Evolutionary conservation across 768 basidiomycete genomes (phyloP).

Genomic region (Leccinum boreale): DNA sequence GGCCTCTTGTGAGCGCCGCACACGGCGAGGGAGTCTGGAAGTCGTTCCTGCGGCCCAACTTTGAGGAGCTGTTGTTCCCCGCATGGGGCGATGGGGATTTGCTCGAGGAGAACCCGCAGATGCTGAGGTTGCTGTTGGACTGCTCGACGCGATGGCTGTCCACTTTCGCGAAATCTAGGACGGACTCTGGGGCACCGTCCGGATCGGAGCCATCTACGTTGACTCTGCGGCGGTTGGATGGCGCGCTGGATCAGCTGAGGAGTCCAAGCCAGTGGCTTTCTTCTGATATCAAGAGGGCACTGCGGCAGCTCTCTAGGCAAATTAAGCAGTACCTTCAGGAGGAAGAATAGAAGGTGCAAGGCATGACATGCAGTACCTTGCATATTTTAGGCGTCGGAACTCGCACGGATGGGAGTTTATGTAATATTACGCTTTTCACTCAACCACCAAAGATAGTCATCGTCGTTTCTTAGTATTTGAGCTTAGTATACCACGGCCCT

Average conservation of each 20-base stretch:
- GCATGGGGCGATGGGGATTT: constrained; percentile 3
- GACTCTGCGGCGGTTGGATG: background rate
- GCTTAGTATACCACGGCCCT: too few relatives aligned
- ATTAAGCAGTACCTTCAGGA: background rate
- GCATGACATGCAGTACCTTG: background rate
- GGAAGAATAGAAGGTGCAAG: too few relatives aligned
- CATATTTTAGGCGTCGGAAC: too few relatives aligned
- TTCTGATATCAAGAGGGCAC: constrained; percentile 1
- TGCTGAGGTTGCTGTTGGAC: background rate
- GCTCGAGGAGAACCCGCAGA: constrained; percentile 4
- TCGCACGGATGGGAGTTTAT: too few relatives aligned
- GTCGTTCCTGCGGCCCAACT: background rate
- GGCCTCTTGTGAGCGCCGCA: background rate
- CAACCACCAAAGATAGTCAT: too few relatives aligned
- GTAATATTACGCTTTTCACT: too few relatives aligned
- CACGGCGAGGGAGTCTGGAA: background rate
- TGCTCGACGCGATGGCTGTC: background rate
- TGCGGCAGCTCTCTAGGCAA: background rate
- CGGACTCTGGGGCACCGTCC: background rate
- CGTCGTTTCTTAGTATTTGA: too few relatives aligned
- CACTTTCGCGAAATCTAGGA: background rate
- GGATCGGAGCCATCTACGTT: background rate
- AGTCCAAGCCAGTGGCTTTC: background rate
- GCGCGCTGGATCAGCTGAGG: background rate
- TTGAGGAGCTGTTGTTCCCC: constrained; percentile 1